Evolutionary conservation across 306 rosid genomes (phyloP).

Genomic region (Prunus campanulata): DNA sequence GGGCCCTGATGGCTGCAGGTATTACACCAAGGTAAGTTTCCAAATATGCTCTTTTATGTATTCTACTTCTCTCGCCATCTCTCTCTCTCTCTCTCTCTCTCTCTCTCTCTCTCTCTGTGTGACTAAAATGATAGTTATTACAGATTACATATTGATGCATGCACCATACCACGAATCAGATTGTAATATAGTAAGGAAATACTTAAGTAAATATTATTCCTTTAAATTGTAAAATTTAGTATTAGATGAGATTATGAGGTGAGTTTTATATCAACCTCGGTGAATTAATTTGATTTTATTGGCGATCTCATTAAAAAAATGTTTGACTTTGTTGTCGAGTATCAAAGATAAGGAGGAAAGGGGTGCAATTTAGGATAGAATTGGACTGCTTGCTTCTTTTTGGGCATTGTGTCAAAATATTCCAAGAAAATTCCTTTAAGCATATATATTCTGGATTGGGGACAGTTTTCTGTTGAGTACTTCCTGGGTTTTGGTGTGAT

Average conservation of each 20-base stretch:
- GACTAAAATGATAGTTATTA: no score
- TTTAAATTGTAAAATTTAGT: not conserved
- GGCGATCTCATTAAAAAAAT: not conserved
- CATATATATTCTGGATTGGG: not conserved
- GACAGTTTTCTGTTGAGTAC: not conserved
- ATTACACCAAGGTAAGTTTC: conserved; percentile 79
- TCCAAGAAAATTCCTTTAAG: no score
- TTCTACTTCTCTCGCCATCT: not conserved
- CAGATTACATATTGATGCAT: not conserved
- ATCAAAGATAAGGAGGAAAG: not conserved
- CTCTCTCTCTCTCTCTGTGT: not conserved
- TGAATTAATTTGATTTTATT: not conserved
- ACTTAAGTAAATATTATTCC: not conserved
- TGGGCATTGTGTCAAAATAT: not conserved
- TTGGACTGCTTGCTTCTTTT: not conserved
- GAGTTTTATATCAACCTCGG: not conserved
- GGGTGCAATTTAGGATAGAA: not conserved
- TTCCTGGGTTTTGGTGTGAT: not conserved
- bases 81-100: not conserved
- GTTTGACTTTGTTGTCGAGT: not conserved
- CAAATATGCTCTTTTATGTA: conserved; percentile 1
- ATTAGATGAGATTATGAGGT: not conserved
- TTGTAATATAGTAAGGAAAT: not conserved
- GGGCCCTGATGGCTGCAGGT: conserved; percentile 92
- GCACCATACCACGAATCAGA: not conserved